Base-by-base conservation (phyloP, 2,329 filamentous ascomycete species). In the Aspergillus sp. region DNA sequence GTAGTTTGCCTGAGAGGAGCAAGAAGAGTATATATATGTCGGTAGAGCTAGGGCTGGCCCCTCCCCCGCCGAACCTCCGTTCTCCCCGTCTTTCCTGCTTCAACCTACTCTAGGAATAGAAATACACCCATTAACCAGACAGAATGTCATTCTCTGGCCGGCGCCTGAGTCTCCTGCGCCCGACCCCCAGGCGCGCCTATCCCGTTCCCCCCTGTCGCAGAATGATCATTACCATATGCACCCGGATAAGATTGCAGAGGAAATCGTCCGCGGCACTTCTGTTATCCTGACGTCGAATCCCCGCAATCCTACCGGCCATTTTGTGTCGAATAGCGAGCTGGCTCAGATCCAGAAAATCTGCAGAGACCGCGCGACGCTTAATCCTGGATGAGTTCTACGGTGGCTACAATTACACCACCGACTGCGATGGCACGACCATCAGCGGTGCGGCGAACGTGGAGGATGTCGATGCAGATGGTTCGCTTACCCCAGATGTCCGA, bases 371-470 rank as follows among this genome's bases (percentile, higher is more conserved):
- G 86, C 86, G 3, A 96, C 89, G n/a, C 1, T 69, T 96, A 35
- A 88, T 96, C 58, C 85, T 88, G 65, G 89, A 96, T 54, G 89
- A 96, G 63, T 96, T 96, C 70, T 96, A 96, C 66, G 79, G 80
- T 8, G 86, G 88, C 14, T 96, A 95, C 71, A 94, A 94, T 66
- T 96, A 96, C 67, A 93, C 85, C 22, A 84, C 77, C 47, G 72
- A 86, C 64, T 96, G 89, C 58, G 88, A 95, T 53, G 89, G 89
- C 24, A 78, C 74, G 17, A 93, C 89, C 26, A 85, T 95, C 57
- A 88, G 81, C 30, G 82, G 86, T 6, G 89, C 89, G 4, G 81
- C 85, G 53, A 94, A 96, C 58, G 75, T 96, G 30, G 74, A 86
- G 35, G 86, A 95, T 48, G 86, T 95, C 11, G 77, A 95, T 54